These are phyloP conservation scores for Daldinia bambusicola DNA, from an alignment of 495 filamentous ascomycete species.

Conservation along the genomic window DNA sequence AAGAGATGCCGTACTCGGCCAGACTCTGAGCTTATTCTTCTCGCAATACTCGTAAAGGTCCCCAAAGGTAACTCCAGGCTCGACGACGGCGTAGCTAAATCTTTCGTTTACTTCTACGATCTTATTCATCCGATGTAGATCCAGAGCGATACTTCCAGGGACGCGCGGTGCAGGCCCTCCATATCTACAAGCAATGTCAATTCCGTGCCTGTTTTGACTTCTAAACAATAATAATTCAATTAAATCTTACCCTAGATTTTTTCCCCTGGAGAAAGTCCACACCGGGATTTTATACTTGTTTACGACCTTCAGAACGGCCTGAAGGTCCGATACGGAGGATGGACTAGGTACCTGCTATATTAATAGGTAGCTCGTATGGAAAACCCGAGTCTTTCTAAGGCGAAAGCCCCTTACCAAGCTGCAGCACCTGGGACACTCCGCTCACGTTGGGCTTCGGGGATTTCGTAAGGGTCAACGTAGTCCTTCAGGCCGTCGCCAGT, in stretches of 20 bases:
- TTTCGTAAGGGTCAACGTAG: conserved; percentile 56
- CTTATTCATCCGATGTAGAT: conserved; percentile 65
- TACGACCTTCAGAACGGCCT: conserved; percentile 48
- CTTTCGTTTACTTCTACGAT: conserved; percentile 67
- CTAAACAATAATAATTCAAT: conserved; percentile 1
- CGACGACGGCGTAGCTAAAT: conserved; percentile 63
- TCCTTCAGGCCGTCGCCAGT: conserved; percentile 46
- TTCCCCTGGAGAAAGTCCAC: conserved; percentile 60
- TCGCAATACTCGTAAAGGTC: conserved; percentile 64
- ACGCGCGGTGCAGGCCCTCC: conserved; percentile 66
- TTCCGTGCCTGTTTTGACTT: background rate
- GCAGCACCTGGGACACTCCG: conserved; percentile 53
- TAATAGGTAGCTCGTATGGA: background rate
- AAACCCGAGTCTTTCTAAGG: background rate
- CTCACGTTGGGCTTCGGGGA: conserved; percentile 38
- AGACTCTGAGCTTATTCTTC: conserved; percentile 60
- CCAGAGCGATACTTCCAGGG: conserved; percentile 62
- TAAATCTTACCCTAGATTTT: conserved; percentile 56
- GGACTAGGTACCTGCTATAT: conserved; percentile 40
- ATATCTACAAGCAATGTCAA: conserved; percentile 53
- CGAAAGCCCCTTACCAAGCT: conserved; percentile 38
- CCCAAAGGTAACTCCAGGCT: conserved; percentile 66
- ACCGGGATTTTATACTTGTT: conserved; percentile 58
- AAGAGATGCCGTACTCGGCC: conserved; percentile 65
- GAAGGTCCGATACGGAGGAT: conserved; percentile 51